Base-by-base conservation (phyloP, 108 stramenopile species). In the Discostella stelligeroides region DNA sequence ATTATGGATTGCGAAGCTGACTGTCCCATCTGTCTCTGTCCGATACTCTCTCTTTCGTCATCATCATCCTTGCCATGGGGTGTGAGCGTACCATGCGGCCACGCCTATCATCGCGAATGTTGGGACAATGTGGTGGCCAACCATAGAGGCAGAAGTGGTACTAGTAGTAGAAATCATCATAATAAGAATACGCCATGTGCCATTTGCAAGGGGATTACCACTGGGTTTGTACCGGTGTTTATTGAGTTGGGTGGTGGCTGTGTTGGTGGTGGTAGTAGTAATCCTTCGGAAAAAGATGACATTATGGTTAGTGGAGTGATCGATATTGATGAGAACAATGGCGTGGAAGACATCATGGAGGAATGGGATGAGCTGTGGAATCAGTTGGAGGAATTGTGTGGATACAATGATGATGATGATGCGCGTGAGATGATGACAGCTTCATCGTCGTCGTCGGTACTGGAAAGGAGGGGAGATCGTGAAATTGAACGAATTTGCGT, bases 1-100 rank as follows among this genome's bases (percentile, higher is more conserved):
- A 37, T 30, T 28, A 55, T 30, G 28, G 18, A 42, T 8, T 24
- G 40, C 7, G 43, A 34, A 41, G 57, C 54, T 57, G 68, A 69
- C 30, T 69, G 68, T 60, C 68, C 68, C 38, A 69, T 69, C 42
- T 69, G 68, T 27, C 57, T 69, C 24, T 69, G 68, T 20, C 68
- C 68, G 28, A 55, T 69, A 20, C 24, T 38, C 61, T 59, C 58
- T n/a, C 15, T 12, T 7, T 34, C 34, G 34, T 34, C 34, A 34
- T 34, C 34, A 3, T 6, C 34, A 34, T 34, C 34, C 3, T 34
- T 34, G 34, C 68, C 68, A 17, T 69, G 68, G 68, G 68, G 68
- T 0, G 29, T 69, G 1, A 37, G 29, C 2, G 20, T 42, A 7
- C 68, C 68, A 11, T 69, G 68, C 20, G 68, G 68, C 7, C 68